Base-by-base conservation (phyloP, 2,329 filamentous ascomycete species). In the Venturia carpophila region DNA sequence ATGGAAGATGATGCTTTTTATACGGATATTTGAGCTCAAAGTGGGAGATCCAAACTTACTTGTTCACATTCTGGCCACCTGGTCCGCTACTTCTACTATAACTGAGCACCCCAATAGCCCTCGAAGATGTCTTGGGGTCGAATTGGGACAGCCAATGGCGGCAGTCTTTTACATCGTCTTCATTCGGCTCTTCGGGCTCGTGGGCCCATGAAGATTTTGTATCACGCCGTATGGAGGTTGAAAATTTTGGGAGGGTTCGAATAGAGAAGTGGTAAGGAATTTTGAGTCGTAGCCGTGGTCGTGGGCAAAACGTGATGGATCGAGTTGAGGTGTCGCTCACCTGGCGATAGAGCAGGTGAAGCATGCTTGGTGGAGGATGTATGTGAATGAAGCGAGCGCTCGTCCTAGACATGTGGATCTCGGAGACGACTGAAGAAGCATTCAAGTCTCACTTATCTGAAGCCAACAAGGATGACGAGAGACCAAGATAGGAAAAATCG, bases 61-160 rank as follows among this genome's bases (percentile, higher is more conserved):
- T 88, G 75, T 88, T 88, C 65, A 88, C 85, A 76, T 88, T 87
- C 73, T 88, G 85, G 13, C 85, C 85, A 62, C 85, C 85, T 21
- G 85, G 85, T 3, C 85, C 85, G 63, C 84, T 85, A 2, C 85
- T 86, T 66, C 85, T 79, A 71, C 83, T 86, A 73, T 86, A 88
- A 61, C 79, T 83, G 68, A 87, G 72, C 67, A 85, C 80, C 70
- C 83, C 80, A 66, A 87, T 78, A 68, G 77, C 77, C 65, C 78
- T 79, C 34, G 85, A 83, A 65, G 87, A 82, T 17, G 81, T 79
- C 17, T 82, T 78, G 65, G 79, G 73, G 72, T 81, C 76, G 68
- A 86, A 79, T 56, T 75, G 75, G 55, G 77, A 75, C 60, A 87
- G 80, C 85, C 85, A 88, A 70, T 77, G 73, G 64, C 84, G 79